phyloP scores from a whole-genome alignment of 345 rosid species.

The Crucihimalaya himalaica region DNA sequence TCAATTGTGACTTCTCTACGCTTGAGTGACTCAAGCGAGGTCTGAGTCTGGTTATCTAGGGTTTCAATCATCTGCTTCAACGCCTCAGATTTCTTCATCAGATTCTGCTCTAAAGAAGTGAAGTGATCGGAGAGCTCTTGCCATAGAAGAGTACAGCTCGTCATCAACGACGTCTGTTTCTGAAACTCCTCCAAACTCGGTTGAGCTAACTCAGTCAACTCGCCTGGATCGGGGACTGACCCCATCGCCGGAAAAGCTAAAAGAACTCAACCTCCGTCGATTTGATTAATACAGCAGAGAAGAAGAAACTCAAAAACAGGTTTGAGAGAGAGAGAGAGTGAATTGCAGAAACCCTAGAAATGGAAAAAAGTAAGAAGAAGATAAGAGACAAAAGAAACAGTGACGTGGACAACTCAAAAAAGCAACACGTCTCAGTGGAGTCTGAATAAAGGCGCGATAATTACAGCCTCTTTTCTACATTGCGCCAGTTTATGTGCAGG shows the following conservation, averaged over 20 bases:
- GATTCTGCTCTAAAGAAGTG: conserved; percentile 73
- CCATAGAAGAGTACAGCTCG: conserved; percentile 98
- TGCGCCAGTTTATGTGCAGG: conserved; percentile 43
- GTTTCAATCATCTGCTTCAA: conserved; percentile 67
- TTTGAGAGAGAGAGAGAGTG: conserved; percentile 11
- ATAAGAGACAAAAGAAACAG: conserved; percentile 32
- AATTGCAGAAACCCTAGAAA: conserved; percentile 46
- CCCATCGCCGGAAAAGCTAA: conserved; percentile 55
- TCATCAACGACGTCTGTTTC: conserved; percentile 90
- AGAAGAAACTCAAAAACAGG: conserved; percentile 3
- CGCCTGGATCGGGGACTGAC: conserved; percentile 97
- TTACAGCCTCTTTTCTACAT: conserved; percentile 21
- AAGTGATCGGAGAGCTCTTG: conserved; percentile 98
- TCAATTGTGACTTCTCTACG: conserved; percentile 87
- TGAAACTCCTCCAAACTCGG: conserved; percentile 97
- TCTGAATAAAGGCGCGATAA: conserved; percentile 36
- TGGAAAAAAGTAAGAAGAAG: conserved; percentile 30
- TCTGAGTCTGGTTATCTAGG: conserved; percentile 70
- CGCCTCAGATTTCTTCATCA: conserved; percentile 82
- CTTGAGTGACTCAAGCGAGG: conserved; percentile 71
- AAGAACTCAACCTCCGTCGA: background rate
- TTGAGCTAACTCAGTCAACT: conserved; percentile 67
- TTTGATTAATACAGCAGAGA: background rate
- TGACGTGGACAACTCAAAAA: conserved; percentile 50
- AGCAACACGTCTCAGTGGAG: conserved; percentile 52